Percentiles rank a stretch among this genome's conserved stretches.
Conservation (phyloP, 2,329 filamentous ascomycete species). For the Orbilia javanica region DNA sequence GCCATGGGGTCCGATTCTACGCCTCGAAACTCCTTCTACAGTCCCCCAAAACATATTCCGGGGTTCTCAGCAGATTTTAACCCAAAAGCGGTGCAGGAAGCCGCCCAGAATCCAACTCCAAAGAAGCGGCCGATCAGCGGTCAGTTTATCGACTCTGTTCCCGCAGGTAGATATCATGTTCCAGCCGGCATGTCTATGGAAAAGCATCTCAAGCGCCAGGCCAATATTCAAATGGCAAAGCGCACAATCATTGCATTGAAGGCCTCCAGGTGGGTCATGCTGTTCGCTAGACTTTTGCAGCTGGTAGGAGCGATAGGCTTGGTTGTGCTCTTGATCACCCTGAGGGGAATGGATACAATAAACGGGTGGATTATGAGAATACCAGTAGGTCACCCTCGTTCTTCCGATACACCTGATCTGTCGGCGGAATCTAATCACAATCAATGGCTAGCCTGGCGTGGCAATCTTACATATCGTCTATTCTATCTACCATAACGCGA, state of each 20-base stretch:
- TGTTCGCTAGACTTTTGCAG: constrained; percentile 76
- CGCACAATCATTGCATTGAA: constrained; percentile 42
- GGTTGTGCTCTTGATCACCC: constrained; percentile 80
- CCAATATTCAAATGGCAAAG: constrained; percentile 46
- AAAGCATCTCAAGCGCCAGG: constrained; percentile 51
- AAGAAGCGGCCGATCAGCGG: constrained; percentile 32
- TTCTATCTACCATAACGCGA: constrained; percentile 81
- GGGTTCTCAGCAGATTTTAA: constrained; percentile 51
- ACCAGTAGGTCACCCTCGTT: constrained; percentile 71
- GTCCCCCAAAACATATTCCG: constrained; percentile 11
- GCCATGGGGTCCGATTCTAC: constrained; percentile 37
- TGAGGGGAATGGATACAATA: constrained; percentile 75
- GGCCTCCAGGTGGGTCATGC: constrained; percentile 68
- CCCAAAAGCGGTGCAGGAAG: constrained; percentile 52
- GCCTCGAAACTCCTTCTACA: constrained; percentile 43
- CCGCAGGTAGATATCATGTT: constrained; percentile 45
- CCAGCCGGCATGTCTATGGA: constrained; percentile 52
- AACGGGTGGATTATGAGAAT: constrained; percentile 82
- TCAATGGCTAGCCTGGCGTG: constrained; percentile 75
- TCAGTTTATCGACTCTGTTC: constrained; percentile 50
- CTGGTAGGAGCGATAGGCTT: constrained; percentile 78
- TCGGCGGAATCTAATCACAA: constrained; percentile 59
- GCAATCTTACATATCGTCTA: constrained; percentile 80
- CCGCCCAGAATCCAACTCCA: constrained; percentile 42
- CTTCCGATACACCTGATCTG: background rate